Evolutionary conservation across 2,329 filamentous ascomycete species (phyloP).

Genomic region (Pseudomassariella vexata): DNA sequence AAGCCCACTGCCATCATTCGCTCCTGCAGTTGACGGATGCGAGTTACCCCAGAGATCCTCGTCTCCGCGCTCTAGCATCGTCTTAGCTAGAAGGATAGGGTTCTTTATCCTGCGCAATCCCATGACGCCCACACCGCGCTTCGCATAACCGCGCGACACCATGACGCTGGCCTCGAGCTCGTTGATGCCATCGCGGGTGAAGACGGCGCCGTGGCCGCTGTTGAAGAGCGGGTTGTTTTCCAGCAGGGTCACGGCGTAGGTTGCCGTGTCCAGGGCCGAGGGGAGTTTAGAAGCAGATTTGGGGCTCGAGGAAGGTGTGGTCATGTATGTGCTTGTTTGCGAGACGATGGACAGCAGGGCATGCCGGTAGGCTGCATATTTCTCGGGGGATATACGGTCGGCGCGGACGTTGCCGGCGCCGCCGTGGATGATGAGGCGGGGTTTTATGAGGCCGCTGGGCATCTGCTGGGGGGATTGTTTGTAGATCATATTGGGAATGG

Average conservation of each 20-base stretch:
- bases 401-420: slow-evolving; percentile 66
- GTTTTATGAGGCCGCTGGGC: slow-evolving; percentile 28
- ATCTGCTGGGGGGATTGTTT: slow-evolving; percentile 22
- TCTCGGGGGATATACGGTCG: slow-evolving; percentile 48
- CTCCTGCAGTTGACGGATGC: slow-evolving; percentile 16
- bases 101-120: slow-evolving; percentile 70
- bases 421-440: slow-evolving; percentile 65
- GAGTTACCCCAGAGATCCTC: slow-evolving; percentile 40
- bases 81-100: slow-evolving; percentile 67
- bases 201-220: slow-evolving; percentile 76
- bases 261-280: slow-evolving; percentile 66
- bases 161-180: slow-evolving; percentile 85
- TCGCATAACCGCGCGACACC: slow-evolving; percentile 67
- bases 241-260: slow-evolving; percentile 67
- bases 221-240: slow-evolving; percentile 84
- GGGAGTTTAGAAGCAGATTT: slow-evolving; percentile 22
- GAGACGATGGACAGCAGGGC: slow-evolving; percentile 56
- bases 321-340: slow-evolving; percentile 42
- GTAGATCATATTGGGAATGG: slow-evolving; percentile 40
- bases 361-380: slow-evolving; percentile 52
- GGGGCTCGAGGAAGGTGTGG: slow-evolving; percentile 17
- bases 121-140: slow-evolving; percentile 74
- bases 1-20: slow-evolving; percentile 6
- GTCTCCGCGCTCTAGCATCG: slow-evolving; percentile 64
- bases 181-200: slow-evolving; percentile 75